Conservation (phyloP, 192 early-diverging fungal genomes). For the Coemansia sp. region DNA sequence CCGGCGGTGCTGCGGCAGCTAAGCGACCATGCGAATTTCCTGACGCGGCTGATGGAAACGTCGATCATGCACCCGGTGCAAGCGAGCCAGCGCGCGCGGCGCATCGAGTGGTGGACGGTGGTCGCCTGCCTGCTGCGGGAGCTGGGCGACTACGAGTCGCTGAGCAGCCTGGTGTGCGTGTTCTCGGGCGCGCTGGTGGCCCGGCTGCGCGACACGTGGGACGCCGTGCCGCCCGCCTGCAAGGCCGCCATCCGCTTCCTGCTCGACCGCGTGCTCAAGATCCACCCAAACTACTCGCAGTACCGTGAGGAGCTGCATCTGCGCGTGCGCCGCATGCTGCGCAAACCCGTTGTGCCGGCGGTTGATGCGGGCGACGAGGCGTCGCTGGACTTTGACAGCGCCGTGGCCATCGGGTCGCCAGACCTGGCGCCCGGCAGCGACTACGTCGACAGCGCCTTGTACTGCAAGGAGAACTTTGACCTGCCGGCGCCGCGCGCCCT, state of each 20-base stretch:
- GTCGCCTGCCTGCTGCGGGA: constrained; percentile 40
- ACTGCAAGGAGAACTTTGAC: constrained; percentile 36
- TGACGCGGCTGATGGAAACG: constrained; percentile 41
- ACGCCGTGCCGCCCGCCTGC: constrained; percentile 26
- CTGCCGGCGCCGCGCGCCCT: constrained; percentile 38
- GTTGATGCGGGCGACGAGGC: constrained; percentile 10
- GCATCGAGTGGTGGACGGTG: constrained; percentile 49
- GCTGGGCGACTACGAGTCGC: constrained; percentile 52
- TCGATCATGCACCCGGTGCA: constrained; percentile 35
- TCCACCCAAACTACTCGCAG: constrained; percentile 42
- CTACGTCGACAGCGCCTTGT: constrained; percentile 39
- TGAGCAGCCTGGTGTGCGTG: constrained; percentile 45
- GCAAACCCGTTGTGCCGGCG: constrained; percentile 5
- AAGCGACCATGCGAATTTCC: constrained; percentile 49
- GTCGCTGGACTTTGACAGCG: constrained; percentile 50
- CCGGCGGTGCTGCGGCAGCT: constrained; percentile 27
- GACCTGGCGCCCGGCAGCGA: constrained; percentile 40
- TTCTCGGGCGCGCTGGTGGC: constrained; percentile 29
- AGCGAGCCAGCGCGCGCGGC: constrained; percentile 28
- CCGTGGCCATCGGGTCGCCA: constrained; percentile 38
- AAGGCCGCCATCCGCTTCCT: constrained; percentile 37
- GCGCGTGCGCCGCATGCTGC: constrained; percentile 25
- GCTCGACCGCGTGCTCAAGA: constrained; percentile 41
- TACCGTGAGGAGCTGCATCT: constrained; percentile 40
- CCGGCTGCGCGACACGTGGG: constrained; percentile 38